Base-by-base conservation (phyloP, 2,329 filamentous ascomycete genomes). In the Penicillium crustosum region DNA sequence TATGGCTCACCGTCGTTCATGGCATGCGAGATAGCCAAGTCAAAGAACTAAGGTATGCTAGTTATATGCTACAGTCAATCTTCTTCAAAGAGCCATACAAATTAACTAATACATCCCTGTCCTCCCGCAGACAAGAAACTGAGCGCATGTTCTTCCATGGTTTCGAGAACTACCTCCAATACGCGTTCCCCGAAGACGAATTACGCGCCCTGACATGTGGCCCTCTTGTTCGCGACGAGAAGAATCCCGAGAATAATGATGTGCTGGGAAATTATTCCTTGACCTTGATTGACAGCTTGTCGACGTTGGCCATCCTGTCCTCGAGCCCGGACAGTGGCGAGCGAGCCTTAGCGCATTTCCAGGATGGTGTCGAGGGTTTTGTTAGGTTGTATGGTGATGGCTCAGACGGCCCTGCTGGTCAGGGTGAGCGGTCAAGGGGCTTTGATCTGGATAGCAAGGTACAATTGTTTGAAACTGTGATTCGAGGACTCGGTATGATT, bases 361-460 rank as follows among this genome's bases (percentile, higher is more conserved):
- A 97, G 72, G 78, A 89, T 60, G 91, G 91, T 23, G 83, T 97
- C 29, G 81, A 84, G 58, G 81, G 87, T 51, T 80, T 97, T 66
- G 89, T 97, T 3, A 80, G 86, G 63, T 81, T 94, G 66, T 97
- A 97, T 73, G 93, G 93, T 4, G 93, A 97, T 75, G 93, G 93
- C 2, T 86, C 86, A 31, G 76, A 81, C 9, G 88, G 89, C 3
- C 80, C 84, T 15, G 81, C 82, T 6, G 91, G 90, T 7, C 82
- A 85, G 69, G 93, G 93, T 4, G 80, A 83, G 57, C 82, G 91
- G 62, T 87, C 87, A 4, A 84, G 86, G 54, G 94, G 92, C 0
- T 99, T 99, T 69, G 91, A 99, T 74, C 80, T 96, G 41, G 93
- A 99, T 75, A 96, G 93, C 78, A 99, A 97, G 76, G 94, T 99